Evolutionary conservation across 208 protist species (phyloP).

Genomic region (Histomonas meleagridis): DNA sequence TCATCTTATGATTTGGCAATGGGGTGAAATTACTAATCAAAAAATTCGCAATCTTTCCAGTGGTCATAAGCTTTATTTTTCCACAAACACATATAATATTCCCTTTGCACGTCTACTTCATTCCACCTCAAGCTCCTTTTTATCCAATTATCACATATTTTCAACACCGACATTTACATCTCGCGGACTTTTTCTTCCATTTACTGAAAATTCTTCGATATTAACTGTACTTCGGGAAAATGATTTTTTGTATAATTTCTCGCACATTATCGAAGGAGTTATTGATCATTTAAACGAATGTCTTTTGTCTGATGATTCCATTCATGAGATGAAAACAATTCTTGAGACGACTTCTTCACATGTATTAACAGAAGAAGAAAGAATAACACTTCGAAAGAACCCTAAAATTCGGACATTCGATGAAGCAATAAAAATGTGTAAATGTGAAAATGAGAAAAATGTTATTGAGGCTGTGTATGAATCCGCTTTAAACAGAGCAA

Average conservation of each 20-base stretch:
- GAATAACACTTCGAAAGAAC: background rate
- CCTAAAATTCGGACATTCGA: background rate
- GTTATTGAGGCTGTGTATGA: background rate
- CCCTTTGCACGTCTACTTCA: background rate
- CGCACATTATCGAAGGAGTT: background rate
- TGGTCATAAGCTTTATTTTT: background rate
- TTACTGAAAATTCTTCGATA: background rate
- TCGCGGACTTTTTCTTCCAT: background rate
- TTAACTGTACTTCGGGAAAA: background rate
- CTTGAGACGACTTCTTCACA: background rate
- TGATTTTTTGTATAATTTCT: background rate
- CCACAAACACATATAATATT: background rate
- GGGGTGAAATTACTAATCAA: background rate
- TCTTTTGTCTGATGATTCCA: background rate
- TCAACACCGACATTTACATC: background rate
- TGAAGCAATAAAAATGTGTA: background rate
- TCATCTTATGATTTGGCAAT: background rate
- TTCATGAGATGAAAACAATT: background rate
- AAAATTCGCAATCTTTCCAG: background rate
- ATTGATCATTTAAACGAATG: background rate
- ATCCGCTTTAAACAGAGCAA: background rate
- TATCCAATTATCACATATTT: background rate
- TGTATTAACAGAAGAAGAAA: background rate
- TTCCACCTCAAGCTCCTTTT: background rate
- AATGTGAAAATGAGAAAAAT: background rate